Evolutionary conservation across 2,329 filamentous ascomycete genomes (phyloP).

Genomic region (Sclerotinia sclerotiorum): DNA sequence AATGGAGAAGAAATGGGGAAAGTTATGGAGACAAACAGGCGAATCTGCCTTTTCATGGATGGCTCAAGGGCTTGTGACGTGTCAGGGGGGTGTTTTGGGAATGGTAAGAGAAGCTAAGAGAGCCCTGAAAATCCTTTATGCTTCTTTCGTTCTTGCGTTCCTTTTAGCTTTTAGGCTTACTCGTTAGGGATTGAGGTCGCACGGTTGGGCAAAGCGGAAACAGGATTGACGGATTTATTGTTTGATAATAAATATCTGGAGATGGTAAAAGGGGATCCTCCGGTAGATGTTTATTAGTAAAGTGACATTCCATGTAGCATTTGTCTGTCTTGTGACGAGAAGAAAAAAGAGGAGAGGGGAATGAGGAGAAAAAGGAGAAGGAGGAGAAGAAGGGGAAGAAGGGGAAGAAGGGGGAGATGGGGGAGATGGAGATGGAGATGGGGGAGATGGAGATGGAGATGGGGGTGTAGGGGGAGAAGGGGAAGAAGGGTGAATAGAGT

Average conservation of each 20-base stretch:
- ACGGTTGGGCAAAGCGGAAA: background rate
- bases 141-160: conserved; percentile 1
- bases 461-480: background rate
- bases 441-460: too few species aligned
- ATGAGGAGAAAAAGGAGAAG: background rate
- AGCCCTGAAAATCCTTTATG: conserved; percentile 12
- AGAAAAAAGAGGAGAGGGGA: background rate
- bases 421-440: background rate
- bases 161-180: too few species aligned
- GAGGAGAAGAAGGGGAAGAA: too few species aligned
- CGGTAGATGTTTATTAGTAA: background rate
- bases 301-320: background rate
- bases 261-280: background rate
- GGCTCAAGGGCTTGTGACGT: conserved; percentile 5
- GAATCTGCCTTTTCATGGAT: background rate
- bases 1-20: background rate
- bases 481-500: background rate
- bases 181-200: background rate
- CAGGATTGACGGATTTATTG: background rate
- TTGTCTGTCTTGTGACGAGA: conserved; percentile 10
- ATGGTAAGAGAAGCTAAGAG: background rate
- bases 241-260: background rate
- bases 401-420: too few species aligned
- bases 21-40: background rate
- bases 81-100: conserved; percentile 8